Evolutionary conservation across 108 stramenopile species (phyloP), one percentile per base, ranked within the genome.

Genomic region (Nitzschia inconspicua): DNA sequence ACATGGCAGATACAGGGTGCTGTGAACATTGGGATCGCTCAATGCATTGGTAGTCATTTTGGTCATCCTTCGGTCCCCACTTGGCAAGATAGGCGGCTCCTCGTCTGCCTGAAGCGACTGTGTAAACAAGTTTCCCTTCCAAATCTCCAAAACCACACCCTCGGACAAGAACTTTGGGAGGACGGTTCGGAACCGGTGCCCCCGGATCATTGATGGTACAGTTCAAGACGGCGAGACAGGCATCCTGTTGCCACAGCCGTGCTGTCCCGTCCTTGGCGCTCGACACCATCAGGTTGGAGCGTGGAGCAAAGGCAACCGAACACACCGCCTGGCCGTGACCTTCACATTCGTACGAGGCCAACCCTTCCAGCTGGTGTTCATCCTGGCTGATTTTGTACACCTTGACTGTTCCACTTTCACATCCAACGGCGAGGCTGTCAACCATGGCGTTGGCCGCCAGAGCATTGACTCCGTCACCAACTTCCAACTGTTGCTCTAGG

Each of bases 231-330:
- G 49, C 56, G 11, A 79, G 27, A 39, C 60, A 60, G 19, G 70
- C 25, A 14, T 48, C 56, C 5, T 40, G 47, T 31, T 72, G 53
- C 79, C 87, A 94, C 5, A 94, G 66, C 20, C 86, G 68, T 4
- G 80, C 79, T 8, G 88, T 88, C 6, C 92, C 92, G 70, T 94
- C 92, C 73, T 94, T 94, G 57, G 83, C 85, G 36, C 74, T 79
- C 3, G 70, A 75, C 0, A 87, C 65, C 23, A 70, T 41, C 30
- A 47, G 30, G 25, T 27, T 50, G 16, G 60, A 66, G 2, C 87
- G 68, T 19, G 74, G 78, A 44, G 85, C 66, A 56, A 73, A 94
- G 16, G 57, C 36, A 0, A 89, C 56, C n/a, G 78, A 36, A 48
- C 85, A 86, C 1, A 94, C 69, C 20, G 88, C 83, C 46, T 90